These are phyloP conservation scores for Penicillium sp. DNA, from an alignment of 2,329 filamentous ascomycete genomes.

Conservation along the genomic window DNA sequence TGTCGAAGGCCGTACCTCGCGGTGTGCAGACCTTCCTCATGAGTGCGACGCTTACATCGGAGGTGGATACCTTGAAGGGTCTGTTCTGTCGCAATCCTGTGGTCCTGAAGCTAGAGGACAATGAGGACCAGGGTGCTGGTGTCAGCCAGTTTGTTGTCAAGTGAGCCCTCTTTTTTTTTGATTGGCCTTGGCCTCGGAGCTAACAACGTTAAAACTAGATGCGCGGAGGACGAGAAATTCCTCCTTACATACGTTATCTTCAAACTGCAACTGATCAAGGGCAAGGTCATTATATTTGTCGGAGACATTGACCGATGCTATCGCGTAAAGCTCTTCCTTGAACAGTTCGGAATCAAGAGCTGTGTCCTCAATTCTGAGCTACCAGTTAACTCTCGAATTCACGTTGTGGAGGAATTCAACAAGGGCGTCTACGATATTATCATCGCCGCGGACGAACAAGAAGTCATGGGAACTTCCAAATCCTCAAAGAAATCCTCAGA, in stretches of 20 bases:
- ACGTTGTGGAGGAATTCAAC: constrained; percentile 98
- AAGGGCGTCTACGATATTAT: constrained; percentile 97
- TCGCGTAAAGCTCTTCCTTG: constrained; percentile 89
- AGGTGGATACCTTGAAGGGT: constrained; percentile 82
- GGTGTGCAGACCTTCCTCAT: constrained; percentile 90
- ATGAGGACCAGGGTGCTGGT: constrained; percentile 74
- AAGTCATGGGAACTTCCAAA: constrained; percentile 68
- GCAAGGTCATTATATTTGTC: constrained; percentile 86
- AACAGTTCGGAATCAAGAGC: constrained; percentile 94
- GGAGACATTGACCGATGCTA: constrained; percentile 89
- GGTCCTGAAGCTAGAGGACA: constrained; percentile 80
- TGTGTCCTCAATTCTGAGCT: constrained; percentile 94
- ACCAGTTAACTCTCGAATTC: constrained; percentile 88
- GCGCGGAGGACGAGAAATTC: constrained; percentile 97
- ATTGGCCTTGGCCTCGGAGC: background rate
- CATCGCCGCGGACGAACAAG: constrained; percentile 91
- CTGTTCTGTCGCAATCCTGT: constrained; percentile 84
- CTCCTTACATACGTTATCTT: constrained; percentile 91
- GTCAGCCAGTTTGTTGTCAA: constrained; percentile 88
- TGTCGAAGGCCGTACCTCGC: constrained; percentile 78
- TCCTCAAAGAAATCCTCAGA: constrained; percentile 38
- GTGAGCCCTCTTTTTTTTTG: constrained; percentile 46
- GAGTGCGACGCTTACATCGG: constrained; percentile 87
- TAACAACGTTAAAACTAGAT: constrained; percentile 52
- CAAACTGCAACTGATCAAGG: constrained; percentile 90